phyloP scores from a whole-genome alignment of 805 yeast genomes.

The Metschnikowia similis region DNA sequence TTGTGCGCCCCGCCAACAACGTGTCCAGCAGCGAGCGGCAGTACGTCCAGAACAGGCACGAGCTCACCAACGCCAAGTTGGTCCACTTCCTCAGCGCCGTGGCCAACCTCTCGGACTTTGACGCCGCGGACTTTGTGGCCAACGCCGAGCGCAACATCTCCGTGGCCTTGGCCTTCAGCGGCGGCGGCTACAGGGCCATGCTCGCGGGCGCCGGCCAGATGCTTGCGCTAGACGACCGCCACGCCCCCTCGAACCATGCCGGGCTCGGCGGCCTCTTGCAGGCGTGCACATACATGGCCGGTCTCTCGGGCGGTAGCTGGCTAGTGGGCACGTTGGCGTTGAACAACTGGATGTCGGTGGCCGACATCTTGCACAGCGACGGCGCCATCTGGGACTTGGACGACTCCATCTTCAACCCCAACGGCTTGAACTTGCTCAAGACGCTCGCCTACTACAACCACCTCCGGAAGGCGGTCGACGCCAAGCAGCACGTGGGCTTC shows the following conservation, averaged over 20 bases:
- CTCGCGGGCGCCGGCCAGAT: constrained; percentile 21
- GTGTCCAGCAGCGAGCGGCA: constrained; percentile 23
- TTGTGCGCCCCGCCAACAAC: constrained; percentile 26
- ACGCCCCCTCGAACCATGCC: neutral
- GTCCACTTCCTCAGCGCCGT: constrained; percentile 24
- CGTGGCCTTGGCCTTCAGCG: constrained; percentile 31
- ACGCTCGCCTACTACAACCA: constrained; percentile 28
- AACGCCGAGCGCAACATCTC: constrained; percentile 23
- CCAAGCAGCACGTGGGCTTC: constrained; percentile 13
- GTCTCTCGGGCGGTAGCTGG: constrained; percentile 18
- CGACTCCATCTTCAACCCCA: constrained; percentile 56
- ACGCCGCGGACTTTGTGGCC: constrained; percentile 27
- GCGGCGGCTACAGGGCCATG: constrained; percentile 37
- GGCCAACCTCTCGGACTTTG: constrained; percentile 31
- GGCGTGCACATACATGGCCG: constrained; percentile 13
- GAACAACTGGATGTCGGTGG: constrained; percentile 35
- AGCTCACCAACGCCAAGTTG: constrained; percentile 26
- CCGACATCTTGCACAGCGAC: constrained; percentile 22
- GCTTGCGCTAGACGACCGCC: constrained; percentile 12
- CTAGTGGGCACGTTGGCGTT: constrained; percentile 23
- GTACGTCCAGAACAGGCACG: constrained; percentile 25
- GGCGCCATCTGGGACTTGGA: constrained; percentile 62
- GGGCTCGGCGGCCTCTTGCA: constrained; percentile 17
- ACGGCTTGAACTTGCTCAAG: constrained; percentile 54
- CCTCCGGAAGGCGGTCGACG: constrained; percentile 9